Evolutionary conservation across 2,329 filamentous ascomycete genomes (phyloP).

Genomic region (Alternaria triticina): DNA sequence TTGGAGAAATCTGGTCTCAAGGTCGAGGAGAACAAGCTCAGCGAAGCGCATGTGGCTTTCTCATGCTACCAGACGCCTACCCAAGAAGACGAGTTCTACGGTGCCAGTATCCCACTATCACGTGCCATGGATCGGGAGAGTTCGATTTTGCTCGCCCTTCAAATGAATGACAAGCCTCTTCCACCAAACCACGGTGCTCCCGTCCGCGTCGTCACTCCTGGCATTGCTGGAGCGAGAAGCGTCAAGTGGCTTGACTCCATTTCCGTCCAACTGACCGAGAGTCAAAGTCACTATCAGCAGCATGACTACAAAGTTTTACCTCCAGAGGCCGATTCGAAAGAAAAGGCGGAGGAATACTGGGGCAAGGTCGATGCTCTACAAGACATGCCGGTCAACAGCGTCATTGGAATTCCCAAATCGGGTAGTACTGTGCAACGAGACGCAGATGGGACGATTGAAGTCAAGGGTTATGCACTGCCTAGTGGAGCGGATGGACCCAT

Average conservation of each 20-base stretch:
- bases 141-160: constrained; percentile 32
- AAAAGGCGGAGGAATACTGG: constrained; percentile 62
- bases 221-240: constrained; percentile 60
- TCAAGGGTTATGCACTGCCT: constrained; percentile 64
- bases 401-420: constrained; percentile 57
- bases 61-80: constrained; percentile 60
- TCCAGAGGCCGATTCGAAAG: constrained; percentile 55
- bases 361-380: constrained; percentile 56
- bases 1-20: constrained; percentile 55
- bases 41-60: constrained; percentile 61
- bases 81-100: constrained; percentile 66
- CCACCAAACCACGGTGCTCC: constrained; percentile 60
- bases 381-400: constrained; percentile 64
- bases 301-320: constrained; percentile 67
- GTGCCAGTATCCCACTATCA: constrained; percentile 57
- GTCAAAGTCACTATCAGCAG: constrained; percentile 63
- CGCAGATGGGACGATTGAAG: constrained; percentile 53
- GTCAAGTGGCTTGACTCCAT: constrained; percentile 65
- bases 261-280: constrained; percentile 59
- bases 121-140: constrained; percentile 26
- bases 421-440: constrained; percentile 52
- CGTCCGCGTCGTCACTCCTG: constrained; percentile 59
- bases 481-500: constrained; percentile 61
- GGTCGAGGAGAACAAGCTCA: constrained; percentile 35
- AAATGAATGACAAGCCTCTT: constrained; percentile 60